Evolutionary conservation across 257 asterid genomes (phyloP).

Genomic region (Plantago elongata): DNA sequence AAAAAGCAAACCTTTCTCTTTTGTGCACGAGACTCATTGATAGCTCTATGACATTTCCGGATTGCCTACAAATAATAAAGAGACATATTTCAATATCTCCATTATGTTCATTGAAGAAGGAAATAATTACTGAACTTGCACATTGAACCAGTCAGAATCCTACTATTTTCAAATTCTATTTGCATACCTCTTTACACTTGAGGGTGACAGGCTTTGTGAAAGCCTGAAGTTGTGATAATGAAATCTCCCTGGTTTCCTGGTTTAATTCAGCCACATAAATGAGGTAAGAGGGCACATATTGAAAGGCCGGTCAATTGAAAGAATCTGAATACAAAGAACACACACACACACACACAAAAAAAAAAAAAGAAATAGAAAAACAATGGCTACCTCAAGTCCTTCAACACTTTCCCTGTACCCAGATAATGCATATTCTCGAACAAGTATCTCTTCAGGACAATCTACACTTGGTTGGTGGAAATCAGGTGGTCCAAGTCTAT

Average conservation of each 20-base stretch:
- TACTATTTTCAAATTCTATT: slow-evolving; percentile 9
- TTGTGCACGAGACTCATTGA: slow-evolving; percentile 91
- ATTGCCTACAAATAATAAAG: slow-evolving; percentile 55
- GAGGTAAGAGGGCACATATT: not conserved
- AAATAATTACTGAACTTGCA: slow-evolving; percentile 6
- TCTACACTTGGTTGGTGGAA: slow-evolving; percentile 75
- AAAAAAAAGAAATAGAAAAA: not conserved
- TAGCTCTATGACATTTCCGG: slow-evolving; percentile 89
- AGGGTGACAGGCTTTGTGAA: slow-evolving; percentile 60
- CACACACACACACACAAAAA: too few relatives aligned
- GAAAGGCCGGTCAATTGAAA: not conserved
- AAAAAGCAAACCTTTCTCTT: slow-evolving; percentile 72
- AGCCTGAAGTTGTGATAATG: slow-evolving; percentile 66
- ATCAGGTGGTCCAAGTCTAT: slow-evolving; percentile 97
- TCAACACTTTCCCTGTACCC: slow-evolving; percentile 92
- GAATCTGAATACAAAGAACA: slow-evolving; percentile 2
- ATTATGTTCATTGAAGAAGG: not conserved
- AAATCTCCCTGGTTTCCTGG: slow-evolving; percentile 82
- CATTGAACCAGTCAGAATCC: slow-evolving; percentile 3
- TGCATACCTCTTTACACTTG: slow-evolving; percentile 84
- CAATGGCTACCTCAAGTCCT: slow-evolving; percentile 77
- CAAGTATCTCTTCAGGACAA: slow-evolving; percentile 93
- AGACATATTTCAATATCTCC: slow-evolving; percentile 17
- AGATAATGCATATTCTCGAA: slow-evolving; percentile 68
- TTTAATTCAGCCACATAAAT: slow-evolving; percentile 18